phyloP scores from a whole-genome alignment of 108 stramenopile species.

The Conticribra weissflogii region DNA sequence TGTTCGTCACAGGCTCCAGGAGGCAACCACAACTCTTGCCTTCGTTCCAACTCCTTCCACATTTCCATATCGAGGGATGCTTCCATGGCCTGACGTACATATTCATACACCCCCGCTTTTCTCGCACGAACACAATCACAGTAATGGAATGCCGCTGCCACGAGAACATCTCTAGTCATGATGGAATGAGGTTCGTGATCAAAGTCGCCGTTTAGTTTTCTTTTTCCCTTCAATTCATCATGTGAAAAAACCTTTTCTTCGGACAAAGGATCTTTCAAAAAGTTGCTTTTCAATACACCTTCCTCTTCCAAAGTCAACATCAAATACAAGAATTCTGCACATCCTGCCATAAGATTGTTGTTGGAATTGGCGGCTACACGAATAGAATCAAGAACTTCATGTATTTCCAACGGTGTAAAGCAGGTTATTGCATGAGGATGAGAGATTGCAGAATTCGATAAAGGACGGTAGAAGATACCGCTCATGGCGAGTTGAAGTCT shows the following conservation, averaged over 20 bases:
- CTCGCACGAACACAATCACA: conserved; percentile 68
- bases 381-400: conserved; percentile 50
- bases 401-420: conserved; percentile 42
- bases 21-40: conserved; percentile 26
- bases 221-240: background rate
- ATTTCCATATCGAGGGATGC: conserved; percentile 5
- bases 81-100: conserved; percentile 44
- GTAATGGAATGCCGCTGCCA: conserved; percentile 76
- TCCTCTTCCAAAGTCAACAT: conserved; percentile 56
- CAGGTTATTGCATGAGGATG: conserved; percentile 16
- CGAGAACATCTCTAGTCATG: conserved; percentile 60
- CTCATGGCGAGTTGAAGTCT: conserved; percentile 32
- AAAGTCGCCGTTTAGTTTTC: background rate
- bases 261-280: conserved; percentile 11
- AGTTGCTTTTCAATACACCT: conserved; percentile 17
- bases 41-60: conserved; percentile 6
- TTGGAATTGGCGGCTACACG: conserved; percentile 47
- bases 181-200: conserved; percentile 25
- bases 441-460: background rate
- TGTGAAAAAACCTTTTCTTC: conserved; percentile 11
- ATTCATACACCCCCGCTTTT: conserved; percentile 57
- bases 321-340: conserved; percentile 52
- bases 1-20: background rate
- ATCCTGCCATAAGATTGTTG: conserved; percentile 43
- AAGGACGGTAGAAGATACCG: conserved; percentile 23